Base-by-base conservation (phyloP, 176 grass and related monocot species). In the Dendrocalamus sinicus region DNA sequence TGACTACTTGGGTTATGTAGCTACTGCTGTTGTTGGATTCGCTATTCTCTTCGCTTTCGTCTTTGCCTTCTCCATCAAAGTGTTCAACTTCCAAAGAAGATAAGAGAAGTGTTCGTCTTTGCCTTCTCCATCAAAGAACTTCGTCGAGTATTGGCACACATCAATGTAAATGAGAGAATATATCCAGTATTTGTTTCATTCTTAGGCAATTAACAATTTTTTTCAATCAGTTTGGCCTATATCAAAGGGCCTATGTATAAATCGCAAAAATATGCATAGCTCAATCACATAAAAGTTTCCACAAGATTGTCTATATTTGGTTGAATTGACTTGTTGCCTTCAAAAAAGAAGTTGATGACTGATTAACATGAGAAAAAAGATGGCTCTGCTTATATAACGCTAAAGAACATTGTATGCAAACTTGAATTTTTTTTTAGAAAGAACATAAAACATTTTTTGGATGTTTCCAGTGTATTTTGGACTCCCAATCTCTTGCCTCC, bases 51-150 rank as follows among this genome's bases (percentile, higher is more conserved):
- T 93, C 6, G 88, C 88, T 58, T 90, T 90, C 1, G 85, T 93
- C 67, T 93, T 93, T 85, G 88, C 88, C 50, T 90, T 88, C 67
- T 83, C 88, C 59, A 93, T 93, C 50, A 88, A 93, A 81, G 77
- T 93, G 70, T 57, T 93, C 22, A 93, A 93, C 78, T 93, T 93
- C 81, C 91, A 93, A 48, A 85, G 85, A 82, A 93, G 88, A 88
- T 93, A 64, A 87, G 40, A 54, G 72, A 50, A 26, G 8, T 44
- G 43, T 70, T 72, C 37, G 23, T 19, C 47, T 61, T 52, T 39
- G 15, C 12, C 35, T 35, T 35, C 35, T 35, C 35, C 35, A 35
- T 35, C 35, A 35, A 4, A 35, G 35, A 65, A 14, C 19, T 75
- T 3, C 70, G 26, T 70, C 39, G 32, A 77, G 88, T 53, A 76